Conservation (phyloP, 176 grass and related monocot genomes). For the Oryza meyeriana region DNA sequence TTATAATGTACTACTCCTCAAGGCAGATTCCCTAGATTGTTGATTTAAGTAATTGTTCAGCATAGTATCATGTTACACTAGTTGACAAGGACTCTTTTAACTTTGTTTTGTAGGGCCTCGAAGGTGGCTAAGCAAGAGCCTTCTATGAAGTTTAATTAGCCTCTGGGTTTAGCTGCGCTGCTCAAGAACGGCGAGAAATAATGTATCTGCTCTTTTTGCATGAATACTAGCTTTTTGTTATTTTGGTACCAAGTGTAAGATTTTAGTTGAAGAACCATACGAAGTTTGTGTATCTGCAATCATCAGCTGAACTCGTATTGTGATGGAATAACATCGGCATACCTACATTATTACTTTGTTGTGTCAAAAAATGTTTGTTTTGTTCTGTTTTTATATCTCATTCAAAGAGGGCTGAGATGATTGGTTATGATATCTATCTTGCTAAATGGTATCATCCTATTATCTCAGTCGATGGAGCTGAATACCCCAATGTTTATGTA, state of each 20-base stretch:
- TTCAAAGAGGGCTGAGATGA: not conserved
- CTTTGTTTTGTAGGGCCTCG: conserved; percentile 54
- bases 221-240: conserved; percentile 10
- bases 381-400: not conserved
- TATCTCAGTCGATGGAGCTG: not conserved
- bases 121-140: conserved; percentile 50
- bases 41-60: not conserved
- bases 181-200: conserved; percentile 60
- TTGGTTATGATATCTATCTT: not conserved
- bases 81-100: not conserved
- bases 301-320: not conserved
- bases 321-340: conserved; percentile 34
- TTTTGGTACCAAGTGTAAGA: conserved; percentile 18
- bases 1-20: not conserved
- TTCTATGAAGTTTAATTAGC: conserved; percentile 55
- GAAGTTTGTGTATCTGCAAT: not conserved
- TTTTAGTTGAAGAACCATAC: conserved; percentile 15
- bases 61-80: not conserved
- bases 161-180: conserved; percentile 65
- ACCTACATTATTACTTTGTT: not conserved
- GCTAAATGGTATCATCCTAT: not conserved
- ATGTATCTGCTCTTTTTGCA: not conserved
- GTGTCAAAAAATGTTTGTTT: not conserved
- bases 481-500: not conserved
- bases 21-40: not conserved